Evolutionary conservation across 352 stramenopile genomes (phyloP), one percentile per base, ranked within the genome.

Genomic region (Elongisporangium anandrum): DNA sequence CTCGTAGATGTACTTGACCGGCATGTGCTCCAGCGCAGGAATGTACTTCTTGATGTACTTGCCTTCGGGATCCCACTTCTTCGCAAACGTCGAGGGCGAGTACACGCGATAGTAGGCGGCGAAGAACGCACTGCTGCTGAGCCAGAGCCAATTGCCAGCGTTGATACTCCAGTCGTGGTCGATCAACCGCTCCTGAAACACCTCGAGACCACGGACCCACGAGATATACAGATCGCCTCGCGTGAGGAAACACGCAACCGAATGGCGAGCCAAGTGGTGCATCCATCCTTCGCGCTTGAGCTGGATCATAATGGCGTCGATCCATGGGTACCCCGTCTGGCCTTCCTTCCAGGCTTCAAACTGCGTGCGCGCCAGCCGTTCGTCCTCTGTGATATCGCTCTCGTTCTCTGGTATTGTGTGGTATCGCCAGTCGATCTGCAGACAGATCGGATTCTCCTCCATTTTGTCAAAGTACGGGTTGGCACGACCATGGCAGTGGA

Each of bases 31-130:
- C 23, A 99, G 79, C 53, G 79, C 81, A 4, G 95, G 94, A 17
- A 99, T 65, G 68, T 94, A 98, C 68, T 97, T 97, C 49, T 83
- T 80, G 65, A 98, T 97, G 63, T 94, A 98, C 34, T 88, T 70
- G 17, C 92, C 92, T 59, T 96, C 74, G 0, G 89, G 81, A 64
- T 99, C 97, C 68, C 91, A 99, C 72, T 99, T 99, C 71, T 99
- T 98, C 22, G 87, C 90, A 62, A 98, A 98, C 2, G 89, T 86
- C 52, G 93, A 87, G 2, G 95, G 95, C 6, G 81, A 97, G 57
- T 99, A 99, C 61, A 97, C 97, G 54, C 96, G 88, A 68, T 98
- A 99, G 75, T 99, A 99, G 54, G 98, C 96, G 52, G 97, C 96
- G 66, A 99, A 99, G 77, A 98, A 98, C 16, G 88, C 91, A 47